Base-by-base conservation (phyloP, 345 rosid species). In the Citrus sp. region DNA sequence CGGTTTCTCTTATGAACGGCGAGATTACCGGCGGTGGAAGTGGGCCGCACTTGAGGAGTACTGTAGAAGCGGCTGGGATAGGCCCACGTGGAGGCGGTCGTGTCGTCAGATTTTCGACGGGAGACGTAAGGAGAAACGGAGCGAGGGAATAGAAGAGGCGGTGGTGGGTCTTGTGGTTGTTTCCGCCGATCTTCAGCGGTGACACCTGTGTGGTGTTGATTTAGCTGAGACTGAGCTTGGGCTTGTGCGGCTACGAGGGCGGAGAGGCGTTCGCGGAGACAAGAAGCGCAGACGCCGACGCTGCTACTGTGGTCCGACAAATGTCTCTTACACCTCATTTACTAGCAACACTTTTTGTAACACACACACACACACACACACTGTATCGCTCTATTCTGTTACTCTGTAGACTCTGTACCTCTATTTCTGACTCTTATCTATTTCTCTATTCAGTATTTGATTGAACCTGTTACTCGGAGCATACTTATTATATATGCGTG, bases 261-360 rank as follows among this genome's bases (percentile, higher is more conserved):
- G 12, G 81, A 18, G 30, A 96, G 94, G 28, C 97, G 92, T 62
- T 94, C 92, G 1, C 94, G 92, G 86, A 96, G 99, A 79, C 98
- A 96, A 51, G 99, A 81, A 75, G 98, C 90, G 80, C 98, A 96
- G 77, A 96, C 97, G 77, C 99, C 98, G 70, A 81, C 90, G 83
- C 73, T 73, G 86, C 93, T 87, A 79, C 89, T 92, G 56, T 51
- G 84, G 88, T 96, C 99, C 70, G 82, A 40, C 42, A 74, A 85
- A 72, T 96, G 98, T 65, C 87, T 86, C 67, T 88, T 91, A 74
- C 99, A 95, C 91, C 87, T 95, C 98, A 95, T 95, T 80, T 84
- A 46, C 51, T 46, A 0, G 18, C 51, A 12, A 0, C 51, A 1
- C 51, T 13, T 46, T 46, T 46, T 46, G 51, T 3, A 42, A 10